Evolutionary conservation across 495 filamentous ascomycete species (phyloP).

Genomic region (Aspergillus homomorphus): DNA sequence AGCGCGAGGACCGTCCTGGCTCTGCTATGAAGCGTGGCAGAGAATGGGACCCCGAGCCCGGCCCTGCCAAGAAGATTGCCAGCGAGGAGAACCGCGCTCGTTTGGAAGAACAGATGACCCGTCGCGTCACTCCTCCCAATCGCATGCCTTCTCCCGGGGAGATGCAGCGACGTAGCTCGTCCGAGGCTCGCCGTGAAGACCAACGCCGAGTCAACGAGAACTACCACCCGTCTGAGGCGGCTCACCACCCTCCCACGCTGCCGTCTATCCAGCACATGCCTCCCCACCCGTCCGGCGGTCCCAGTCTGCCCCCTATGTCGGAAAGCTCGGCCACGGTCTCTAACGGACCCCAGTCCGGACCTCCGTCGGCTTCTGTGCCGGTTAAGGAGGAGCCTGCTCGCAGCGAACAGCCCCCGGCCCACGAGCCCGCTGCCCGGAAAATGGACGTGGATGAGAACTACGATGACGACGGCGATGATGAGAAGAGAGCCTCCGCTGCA

Average conservation of each 20-base stretch:
- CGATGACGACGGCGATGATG: constrained; percentile 81
- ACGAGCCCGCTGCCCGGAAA: constrained; percentile 83
- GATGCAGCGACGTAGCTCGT: constrained; percentile 72
- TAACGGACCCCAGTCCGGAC: constrained; percentile 58
- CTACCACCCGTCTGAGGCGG: constrained; percentile 87
- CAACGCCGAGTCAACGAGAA: constrained; percentile 67
- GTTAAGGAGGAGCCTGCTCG: constrained; percentile 47
- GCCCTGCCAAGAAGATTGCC: constrained; percentile 73
- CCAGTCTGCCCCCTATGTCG: constrained; percentile 55
- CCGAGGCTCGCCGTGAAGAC: constrained; percentile 68
- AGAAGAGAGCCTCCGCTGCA: constrained; percentile 56
- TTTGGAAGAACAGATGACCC: constrained; percentile 77
- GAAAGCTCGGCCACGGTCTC: constrained; percentile 54
- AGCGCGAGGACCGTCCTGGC: constrained; percentile 76
- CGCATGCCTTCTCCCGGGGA: constrained; percentile 62
- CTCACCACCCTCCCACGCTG: constrained; percentile 76
- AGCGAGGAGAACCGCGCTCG: constrained; percentile 84
- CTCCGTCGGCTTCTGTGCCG: constrained; percentile 40
- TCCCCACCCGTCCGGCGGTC: constrained; percentile 43
- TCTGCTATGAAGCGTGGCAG: constrained; percentile 79
- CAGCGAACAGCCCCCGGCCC: constrained; percentile 55
- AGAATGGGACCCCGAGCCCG: constrained; percentile 81
- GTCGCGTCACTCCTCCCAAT: constrained; percentile 65
- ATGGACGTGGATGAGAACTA: constrained; percentile 98
- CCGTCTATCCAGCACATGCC: constrained; percentile 72